A percentile compares a stretch with the other conserved stretches of the same genome.
phyloP scores from a whole-genome alignment of 2,329 filamentous ascomycete genomes.

The Pleoardoris graminearum region DNA sequence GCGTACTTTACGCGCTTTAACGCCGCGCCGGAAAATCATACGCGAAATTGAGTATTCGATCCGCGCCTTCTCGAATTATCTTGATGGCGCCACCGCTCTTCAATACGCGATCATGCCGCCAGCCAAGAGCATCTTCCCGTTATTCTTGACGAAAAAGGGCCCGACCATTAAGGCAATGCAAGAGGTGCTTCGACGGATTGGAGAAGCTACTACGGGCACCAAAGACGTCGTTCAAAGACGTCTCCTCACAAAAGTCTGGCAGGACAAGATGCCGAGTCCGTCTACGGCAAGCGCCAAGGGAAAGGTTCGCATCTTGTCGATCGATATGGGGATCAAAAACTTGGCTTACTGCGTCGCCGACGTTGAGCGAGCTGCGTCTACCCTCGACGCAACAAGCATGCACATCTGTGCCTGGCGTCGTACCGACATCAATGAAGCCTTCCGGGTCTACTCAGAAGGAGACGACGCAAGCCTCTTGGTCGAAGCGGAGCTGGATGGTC shows the following conservation, averaged over 20 bases:
- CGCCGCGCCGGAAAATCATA: too few relatives aligned
- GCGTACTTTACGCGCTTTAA: neutral
- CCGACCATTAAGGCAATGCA: conserved; percentile 59
- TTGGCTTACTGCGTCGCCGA: conserved; percentile 71
- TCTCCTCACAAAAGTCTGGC: conserved; percentile 48
- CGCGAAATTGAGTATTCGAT: neutral
- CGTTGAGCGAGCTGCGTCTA: conserved; percentile 24
- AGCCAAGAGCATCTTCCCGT: neutral
- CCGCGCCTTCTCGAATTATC: neutral
- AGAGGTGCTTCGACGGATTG: conserved; percentile 63
- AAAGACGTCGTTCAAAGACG: conserved; percentile 60
- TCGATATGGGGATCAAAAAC: conserved; percentile 85
- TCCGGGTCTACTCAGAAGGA: neutral
- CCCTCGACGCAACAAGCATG: conserved; percentile 23
- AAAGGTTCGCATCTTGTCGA: conserved; percentile 66
- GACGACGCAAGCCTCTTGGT: neutral
- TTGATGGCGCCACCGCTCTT: neutral
- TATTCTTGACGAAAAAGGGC: conserved; percentile 11
- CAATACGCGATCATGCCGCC: neutral
- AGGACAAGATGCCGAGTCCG: conserved; percentile 4
- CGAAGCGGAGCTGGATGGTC: neutral
- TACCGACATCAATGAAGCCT: conserved; percentile 31
- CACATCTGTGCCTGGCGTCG: conserved; percentile 35
- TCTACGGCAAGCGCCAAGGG: neutral
- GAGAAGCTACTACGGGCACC: conserved; percentile 61